These are phyloP conservation scores for Coniochaeta sp. DNA, from an alignment of 2,329 filamentous ascomycete species.

Conservation along the genomic window DNA sequence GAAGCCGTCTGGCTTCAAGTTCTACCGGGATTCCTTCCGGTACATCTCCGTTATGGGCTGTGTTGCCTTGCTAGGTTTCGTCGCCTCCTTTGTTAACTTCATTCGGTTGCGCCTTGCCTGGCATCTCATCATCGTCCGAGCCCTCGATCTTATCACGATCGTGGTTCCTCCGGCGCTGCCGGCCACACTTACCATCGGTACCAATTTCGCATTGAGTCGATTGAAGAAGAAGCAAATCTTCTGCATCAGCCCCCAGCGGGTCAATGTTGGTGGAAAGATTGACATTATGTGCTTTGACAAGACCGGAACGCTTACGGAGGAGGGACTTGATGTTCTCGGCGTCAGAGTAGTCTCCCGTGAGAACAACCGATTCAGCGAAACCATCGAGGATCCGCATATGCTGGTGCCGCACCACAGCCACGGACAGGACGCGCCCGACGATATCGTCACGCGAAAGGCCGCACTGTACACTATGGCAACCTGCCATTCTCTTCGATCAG, in stretches of 20 bases:
- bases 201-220: constrained; percentile 83
- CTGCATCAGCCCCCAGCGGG: constrained; percentile 93
- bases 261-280: constrained; percentile 93
- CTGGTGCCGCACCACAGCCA: constrained; percentile 34
- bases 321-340: constrained; percentile 89
- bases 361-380: constrained; percentile 61
- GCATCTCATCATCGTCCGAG: constrained; percentile 87
- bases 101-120: constrained; percentile 74
- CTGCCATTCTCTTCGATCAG: constrained; percentile 81
- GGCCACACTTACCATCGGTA: constrained; percentile 91
- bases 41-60: constrained; percentile 96
- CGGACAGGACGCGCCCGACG: constrained; percentile 17
- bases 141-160: constrained; percentile 93
- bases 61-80: constrained; percentile 79
- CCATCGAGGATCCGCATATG: constrained; percentile 61
- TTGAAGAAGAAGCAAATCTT: constrained; percentile 89
- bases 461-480: constrained; percentile 94
- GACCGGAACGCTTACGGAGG: constrained; percentile 95
- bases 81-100: constrained; percentile 91
- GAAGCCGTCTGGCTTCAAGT: constrained; percentile 97
- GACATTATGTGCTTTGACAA: constrained; percentile 98
- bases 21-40: constrained; percentile 94
- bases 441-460: constrained; percentile 38
- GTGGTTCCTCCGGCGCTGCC: constrained; percentile 93
- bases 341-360: constrained; percentile 68